Base-by-base conservation (phyloP, 2,329 filamentous ascomycete species). In the Cladosporium sphaerospermum region DNA sequence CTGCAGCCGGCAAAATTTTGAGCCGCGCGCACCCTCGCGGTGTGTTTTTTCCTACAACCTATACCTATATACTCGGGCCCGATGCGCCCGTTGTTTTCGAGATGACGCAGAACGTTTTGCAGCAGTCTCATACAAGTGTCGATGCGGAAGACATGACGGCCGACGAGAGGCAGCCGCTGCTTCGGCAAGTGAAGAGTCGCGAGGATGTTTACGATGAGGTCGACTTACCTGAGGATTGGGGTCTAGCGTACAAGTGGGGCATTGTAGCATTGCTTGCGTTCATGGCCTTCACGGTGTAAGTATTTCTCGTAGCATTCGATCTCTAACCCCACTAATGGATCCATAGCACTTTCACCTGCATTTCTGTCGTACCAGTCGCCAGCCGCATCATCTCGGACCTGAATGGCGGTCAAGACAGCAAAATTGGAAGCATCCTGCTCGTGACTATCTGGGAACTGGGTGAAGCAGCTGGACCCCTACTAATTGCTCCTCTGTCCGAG, bases 251-350 rank as follows among this genome's bases (percentile, higher is more conserved):
- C 66, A 80, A 81, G 64, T 78, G 77, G 75, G 66, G 69, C 19
- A 72, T 82, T 46, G 77, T 81, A n/a, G 59, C 68, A 14, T 61
- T 83, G 34, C 69, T 82, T 28, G 75, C 76, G 16, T 70, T 77
- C 46, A 79, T 77, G 72, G 75, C 77, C 0, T 82, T 82, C 56
- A 79, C 77, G 0, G 78, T 82, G 77, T 81, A 72, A 48, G 60
- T 54, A 2, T 4, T n/a, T 34, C 13, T 19, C 18, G 6, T 10
- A 23, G 9, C 5, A 34, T 3, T 8, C 16, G n/a, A 36, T 36
- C 34, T 36, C 9, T 36, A 11, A n/a, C 10, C 9, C 2, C 9
- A 23, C 41, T 16, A 11, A 7, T 34, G 14, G 8, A 16, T 34
- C 36, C 37, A 47, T 45, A 63, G 61, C 23, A 67, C 64, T 11